These are phyloP conservation scores for Podosphaera leucotricha DNA, from an alignment of 2,329 filamentous ascomycete genomes.

Conservation along the genomic window DNA sequence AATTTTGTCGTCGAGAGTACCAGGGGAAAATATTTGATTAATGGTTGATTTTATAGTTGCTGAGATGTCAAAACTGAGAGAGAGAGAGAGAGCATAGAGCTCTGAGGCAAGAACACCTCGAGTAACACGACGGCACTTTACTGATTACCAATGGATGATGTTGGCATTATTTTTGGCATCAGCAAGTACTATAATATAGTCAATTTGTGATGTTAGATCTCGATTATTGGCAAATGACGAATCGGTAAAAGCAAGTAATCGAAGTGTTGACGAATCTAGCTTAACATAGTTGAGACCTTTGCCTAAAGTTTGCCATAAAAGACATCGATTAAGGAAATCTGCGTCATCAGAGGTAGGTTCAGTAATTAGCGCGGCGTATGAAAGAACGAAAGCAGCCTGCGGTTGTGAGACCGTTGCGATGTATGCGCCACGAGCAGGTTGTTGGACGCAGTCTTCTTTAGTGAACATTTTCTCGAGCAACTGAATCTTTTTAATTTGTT, in stretches of 20 bases:
- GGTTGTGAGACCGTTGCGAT: constrained; percentile 1
- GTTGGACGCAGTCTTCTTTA: background rate
- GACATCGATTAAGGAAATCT: background rate
- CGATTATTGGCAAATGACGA: background rate
- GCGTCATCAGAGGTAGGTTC: background rate
- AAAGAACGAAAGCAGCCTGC: constrained; percentile 2
- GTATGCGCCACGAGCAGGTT: background rate
- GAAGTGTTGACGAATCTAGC: background rate
- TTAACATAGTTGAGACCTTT: background rate
- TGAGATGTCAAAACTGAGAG: background rate
- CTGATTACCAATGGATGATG: background rate
- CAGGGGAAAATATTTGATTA: background rate
- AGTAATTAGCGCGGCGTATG: background rate
- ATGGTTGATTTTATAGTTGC: background rate
- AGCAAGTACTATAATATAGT: background rate
- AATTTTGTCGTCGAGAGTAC: background rate
- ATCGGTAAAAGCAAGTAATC: background rate
- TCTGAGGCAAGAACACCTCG: background rate
- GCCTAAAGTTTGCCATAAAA: background rate
- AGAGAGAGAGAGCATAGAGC: background rate
- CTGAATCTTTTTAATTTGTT: background rate
- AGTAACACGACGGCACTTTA: background rate
- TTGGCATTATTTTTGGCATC: background rate
- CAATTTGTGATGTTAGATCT: background rate
- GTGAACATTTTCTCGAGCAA: background rate